These are phyloP conservation scores for Aschersonia sp. DNA, from an alignment of 2,329 filamentous ascomycete genomes.

Conservation along the genomic window DNA sequence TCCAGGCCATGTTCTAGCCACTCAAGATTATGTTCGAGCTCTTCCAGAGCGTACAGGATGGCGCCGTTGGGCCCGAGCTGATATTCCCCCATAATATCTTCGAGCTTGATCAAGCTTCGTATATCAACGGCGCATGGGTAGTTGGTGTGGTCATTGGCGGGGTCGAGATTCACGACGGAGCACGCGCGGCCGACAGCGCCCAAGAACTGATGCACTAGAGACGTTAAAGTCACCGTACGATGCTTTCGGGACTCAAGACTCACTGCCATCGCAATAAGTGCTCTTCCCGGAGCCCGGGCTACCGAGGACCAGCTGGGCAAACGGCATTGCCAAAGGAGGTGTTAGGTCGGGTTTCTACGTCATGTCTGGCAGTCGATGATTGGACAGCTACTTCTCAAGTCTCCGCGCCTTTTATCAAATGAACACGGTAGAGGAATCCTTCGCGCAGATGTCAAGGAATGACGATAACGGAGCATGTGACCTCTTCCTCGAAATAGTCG, in stretches of 20 bases:
- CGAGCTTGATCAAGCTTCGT: slow-evolving; percentile 72
- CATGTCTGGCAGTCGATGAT: background rate
- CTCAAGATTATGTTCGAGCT: slow-evolving; percentile 84
- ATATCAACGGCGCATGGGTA: slow-evolving; percentile 89
- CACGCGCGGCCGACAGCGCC: slow-evolving; percentile 88
- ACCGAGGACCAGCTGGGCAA: slow-evolving; percentile 74
- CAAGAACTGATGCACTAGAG: slow-evolving; percentile 84
- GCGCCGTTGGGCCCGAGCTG: slow-evolving; percentile 84
- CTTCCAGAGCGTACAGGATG: slow-evolving; percentile 84
- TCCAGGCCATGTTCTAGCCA: slow-evolving; percentile 77
- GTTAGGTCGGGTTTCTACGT: background rate
- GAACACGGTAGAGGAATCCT: too few relatives aligned
- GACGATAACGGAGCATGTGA: too few relatives aligned
- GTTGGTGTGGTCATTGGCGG: slow-evolving; percentile 83
- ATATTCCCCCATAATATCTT: slow-evolving; percentile 90
- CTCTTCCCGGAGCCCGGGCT: slow-evolving; percentile 92
- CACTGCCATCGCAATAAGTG: slow-evolving; percentile 92
- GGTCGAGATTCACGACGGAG: slow-evolving; percentile 91
- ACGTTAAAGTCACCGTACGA: background rate
- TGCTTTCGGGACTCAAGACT: slow-evolving; percentile 13
- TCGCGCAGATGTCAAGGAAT: too few relatives aligned
- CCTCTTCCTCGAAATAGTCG: too few relatives aligned
- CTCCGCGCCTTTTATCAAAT: too few relatives aligned
- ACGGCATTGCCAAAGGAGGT: slow-evolving; percentile 31
- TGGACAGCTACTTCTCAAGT: too few relatives aligned